A percentile compares a stretch with the other conserved stretches of the same genome.
Evolutionary conservation across 768 basidiomycete species (phyloP).

Genomic region (Tulasnella sp.): DNA sequence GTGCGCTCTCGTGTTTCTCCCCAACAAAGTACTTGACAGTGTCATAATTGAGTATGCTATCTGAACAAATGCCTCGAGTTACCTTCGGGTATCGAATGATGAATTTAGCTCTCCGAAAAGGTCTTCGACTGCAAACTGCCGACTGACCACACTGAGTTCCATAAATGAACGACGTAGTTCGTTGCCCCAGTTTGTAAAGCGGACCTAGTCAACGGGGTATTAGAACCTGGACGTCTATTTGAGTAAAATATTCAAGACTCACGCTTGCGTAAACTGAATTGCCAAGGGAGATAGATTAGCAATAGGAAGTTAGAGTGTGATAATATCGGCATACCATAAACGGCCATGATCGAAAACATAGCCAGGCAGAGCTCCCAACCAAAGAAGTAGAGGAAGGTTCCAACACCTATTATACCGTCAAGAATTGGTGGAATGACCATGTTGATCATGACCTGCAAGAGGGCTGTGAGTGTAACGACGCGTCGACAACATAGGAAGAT

Average conservation of each 20-base stretch:
- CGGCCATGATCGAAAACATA: slow-evolving; percentile 60
- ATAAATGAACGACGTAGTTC: slow-evolving; percentile 69
- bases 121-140: too few species aligned
- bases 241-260: slow-evolving; percentile 43
- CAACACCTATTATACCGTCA: slow-evolving; percentile 63
- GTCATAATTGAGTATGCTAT: slow-evolving; percentile 70
- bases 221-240: too few species aligned
- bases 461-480: not conserved
- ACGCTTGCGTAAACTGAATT: slow-evolving; percentile 15
- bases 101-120: too few species aligned
- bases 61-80: slow-evolving; percentile 48
- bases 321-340: slow-evolving; percentile 45
- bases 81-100: too few species aligned
- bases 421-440: slow-evolving; percentile 71
- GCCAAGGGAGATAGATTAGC: not conserved
- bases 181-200: slow-evolving; percentile 64
- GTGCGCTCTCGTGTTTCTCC: slow-evolving; percentile 62
- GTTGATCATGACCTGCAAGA: slow-evolving; percentile 58
- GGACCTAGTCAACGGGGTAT: too few species aligned
- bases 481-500: not conserved
- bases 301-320: not conserved
- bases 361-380: slow-evolving; percentile 36
- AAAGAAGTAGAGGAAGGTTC: slow-evolving; percentile 18
- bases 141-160: slow-evolving; percentile 60
- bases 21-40: slow-evolving; percentile 84